Base-by-base conservation (phyloP, 2,329 filamentous ascomycete species). In the Curvularia eragrostidis region DNA sequence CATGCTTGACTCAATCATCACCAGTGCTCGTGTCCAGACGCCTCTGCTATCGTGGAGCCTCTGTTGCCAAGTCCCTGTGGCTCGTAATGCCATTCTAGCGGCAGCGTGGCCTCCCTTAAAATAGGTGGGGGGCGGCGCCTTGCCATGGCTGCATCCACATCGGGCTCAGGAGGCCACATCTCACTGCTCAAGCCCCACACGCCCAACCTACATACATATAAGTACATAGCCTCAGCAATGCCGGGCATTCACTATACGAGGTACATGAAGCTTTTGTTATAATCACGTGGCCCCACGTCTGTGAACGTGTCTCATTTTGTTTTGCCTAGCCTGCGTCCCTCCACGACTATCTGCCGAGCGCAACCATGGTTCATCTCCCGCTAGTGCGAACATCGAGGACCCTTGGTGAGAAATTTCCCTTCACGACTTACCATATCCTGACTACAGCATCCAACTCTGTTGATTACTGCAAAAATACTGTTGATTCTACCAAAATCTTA, bases 341-440 rank as follows among this genome's bases (percentile, higher is more conserved):
- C 13, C 15, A 23, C 43, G 24, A 9, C 50, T 18, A 1, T 52
- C 43, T 48, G 51, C 42, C 48, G 48, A 56, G 21, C 41, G 15
- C 21, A 28, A 18, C 30, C 13, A 44, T 39, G 41, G 39, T 46
- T 46, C 18, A 24, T 32, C 32, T 24, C 38, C 18, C 48, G 43
- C 53, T 56, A 56, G 36, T 19, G 41, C 21, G n/a, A 32, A 19
- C 46, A 19, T 38, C 34, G 18, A 39, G 18, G 39, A 32, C 32
- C 48, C 32, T 23, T 41, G 23, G 19, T 19, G n/a, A 32, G 32
- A 49, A 49, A 49, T 49, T 52, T 50, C 36, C 34, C 41, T 50
- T 43, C 34, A 47, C 15, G 48, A 32, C 41, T 32, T n/a, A 26
- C 34, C 32, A 24, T 43, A 6, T 34, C 30, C 8, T n/a, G 12